Evolutionary conservation across 2,329 filamentous ascomycete genomes (phyloP).

Genomic region (Aspergillus pseudotamarii): DNA sequence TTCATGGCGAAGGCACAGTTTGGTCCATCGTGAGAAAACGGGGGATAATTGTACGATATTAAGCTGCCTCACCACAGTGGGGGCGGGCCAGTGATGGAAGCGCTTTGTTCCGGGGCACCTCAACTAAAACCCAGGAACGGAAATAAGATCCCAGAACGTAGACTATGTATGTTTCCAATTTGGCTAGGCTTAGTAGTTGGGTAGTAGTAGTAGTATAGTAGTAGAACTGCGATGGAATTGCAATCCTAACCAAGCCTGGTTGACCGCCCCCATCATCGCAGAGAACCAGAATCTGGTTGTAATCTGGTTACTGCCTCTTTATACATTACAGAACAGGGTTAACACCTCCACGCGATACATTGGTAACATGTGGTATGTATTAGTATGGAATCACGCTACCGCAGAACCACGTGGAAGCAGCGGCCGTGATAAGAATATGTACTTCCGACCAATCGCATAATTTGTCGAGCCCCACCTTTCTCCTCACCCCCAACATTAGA

Average conservation of each 20-base stretch:
- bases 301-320: not conserved
- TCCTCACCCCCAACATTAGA: constrained; percentile 18
- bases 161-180: not conserved
- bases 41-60: not conserved
- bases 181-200: not conserved
- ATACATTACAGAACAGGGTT: not conserved
- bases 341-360: constrained; percentile 1
- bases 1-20: not conserved
- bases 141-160: not conserved
- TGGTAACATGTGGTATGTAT: constrained; percentile 10
- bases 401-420: constrained; percentile 26
- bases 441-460: constrained; percentile 18
- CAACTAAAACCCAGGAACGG: not conserved
- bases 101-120: not conserved
- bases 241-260: not conserved
- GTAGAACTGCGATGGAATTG: not conserved
- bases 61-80: not conserved
- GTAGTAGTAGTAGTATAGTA: no score
- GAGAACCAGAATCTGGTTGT: not conserved
- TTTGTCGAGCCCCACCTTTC: constrained; percentile 16
- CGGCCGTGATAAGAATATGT: constrained; percentile 15
- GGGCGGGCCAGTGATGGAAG: not conserved
- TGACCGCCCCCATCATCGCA: not conserved
- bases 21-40: not conserved
- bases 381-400: constrained; percentile 11